These are phyloP conservation scores for Knoxia roxburghii DNA, from an alignment of 257 asterid species.

Conservation along the genomic window DNA sequence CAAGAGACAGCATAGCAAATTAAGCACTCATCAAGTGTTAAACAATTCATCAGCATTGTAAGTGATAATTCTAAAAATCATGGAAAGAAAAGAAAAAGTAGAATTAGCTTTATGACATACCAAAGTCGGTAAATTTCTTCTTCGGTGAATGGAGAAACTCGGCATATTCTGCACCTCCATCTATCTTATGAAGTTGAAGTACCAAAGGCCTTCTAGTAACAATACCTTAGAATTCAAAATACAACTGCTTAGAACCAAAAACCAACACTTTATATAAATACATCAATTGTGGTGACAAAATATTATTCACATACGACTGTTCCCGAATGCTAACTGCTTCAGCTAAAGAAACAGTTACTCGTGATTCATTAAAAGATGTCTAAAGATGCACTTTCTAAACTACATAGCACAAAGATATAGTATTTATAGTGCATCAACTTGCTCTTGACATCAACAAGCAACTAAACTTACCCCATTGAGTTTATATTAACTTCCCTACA, in stretches of 20 bases:
- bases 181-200: slow-evolving; percentile 87
- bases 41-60: background rate
- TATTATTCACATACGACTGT: background rate
- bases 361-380: background rate
- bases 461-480: background rate
- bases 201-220: slow-evolving; percentile 99
- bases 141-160: slow-evolving; percentile 89
- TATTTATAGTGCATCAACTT: background rate
- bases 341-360: background rate
- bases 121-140: slow-evolving; percentile 66
- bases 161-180: slow-evolving; percentile 79
- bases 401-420: background rate
- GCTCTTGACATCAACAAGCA: background rate
- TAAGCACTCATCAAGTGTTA: background rate
- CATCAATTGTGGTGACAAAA: background rate
- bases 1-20: background rate
- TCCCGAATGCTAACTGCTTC: background rate
- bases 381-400: background rate
- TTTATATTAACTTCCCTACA: background rate
- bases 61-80: background rate
- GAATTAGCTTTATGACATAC: slow-evolving; percentile 33
- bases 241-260: background rate
- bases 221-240: slow-evolving; percentile 47
- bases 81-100: background rate
- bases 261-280: background rate